Evolutionary conservation across 1,284 basidiomycete species (phyloP).

Genomic region (Baeospora myosura): DNA sequence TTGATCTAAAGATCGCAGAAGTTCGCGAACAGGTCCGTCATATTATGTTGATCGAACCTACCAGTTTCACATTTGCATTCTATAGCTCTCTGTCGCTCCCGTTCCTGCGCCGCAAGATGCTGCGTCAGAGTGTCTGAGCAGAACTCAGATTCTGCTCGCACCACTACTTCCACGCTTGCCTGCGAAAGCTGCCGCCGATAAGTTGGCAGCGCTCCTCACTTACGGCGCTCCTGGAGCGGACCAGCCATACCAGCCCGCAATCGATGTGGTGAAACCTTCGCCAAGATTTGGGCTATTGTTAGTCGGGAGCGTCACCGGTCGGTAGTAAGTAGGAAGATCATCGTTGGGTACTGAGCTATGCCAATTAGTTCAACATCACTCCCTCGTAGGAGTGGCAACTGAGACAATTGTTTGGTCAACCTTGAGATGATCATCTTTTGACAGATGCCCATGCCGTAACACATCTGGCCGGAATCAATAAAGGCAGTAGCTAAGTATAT

Average conservation of each 20-base stretch:
- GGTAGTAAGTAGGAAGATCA: slow-evolving; percentile 1
- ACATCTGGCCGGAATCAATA: too few species aligned
- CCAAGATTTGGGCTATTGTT: slow-evolving; percentile 44
- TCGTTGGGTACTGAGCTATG: too few species aligned
- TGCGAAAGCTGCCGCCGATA: slow-evolving; percentile 20
- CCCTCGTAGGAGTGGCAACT: too few species aligned
- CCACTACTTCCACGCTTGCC: slow-evolving; percentile 31
- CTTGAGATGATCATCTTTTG: too few species aligned
- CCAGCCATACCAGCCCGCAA: slow-evolving; percentile 35
- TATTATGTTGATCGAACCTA: background rate
- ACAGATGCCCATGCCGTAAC: too few species aligned
- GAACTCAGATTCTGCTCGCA: slow-evolving; percentile 43
- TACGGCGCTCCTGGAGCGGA: slow-evolving; percentile 38
- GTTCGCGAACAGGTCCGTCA: slow-evolving; percentile 22
- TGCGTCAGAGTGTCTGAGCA: slow-evolving; percentile 27
- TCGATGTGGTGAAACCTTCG: slow-evolving; percentile 49
- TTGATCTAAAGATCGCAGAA: slow-evolving; percentile 24
- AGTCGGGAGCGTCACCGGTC: slow-evolving; percentile 20
- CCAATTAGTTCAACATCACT: too few species aligned
- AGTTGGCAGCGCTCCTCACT: slow-evolving; percentile 31
- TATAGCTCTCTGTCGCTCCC: background rate
- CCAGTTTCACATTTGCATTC: background rate
- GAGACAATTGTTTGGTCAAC: too few species aligned
- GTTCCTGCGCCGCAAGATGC: slow-evolving; percentile 7
- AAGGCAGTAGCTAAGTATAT: too few species aligned